Evolutionary conservation across 2,329 filamentous ascomycete genomes (phyloP), one percentile per base, ranked within the genome.

Genomic region (Aphanoascus verrucosus): DNA sequence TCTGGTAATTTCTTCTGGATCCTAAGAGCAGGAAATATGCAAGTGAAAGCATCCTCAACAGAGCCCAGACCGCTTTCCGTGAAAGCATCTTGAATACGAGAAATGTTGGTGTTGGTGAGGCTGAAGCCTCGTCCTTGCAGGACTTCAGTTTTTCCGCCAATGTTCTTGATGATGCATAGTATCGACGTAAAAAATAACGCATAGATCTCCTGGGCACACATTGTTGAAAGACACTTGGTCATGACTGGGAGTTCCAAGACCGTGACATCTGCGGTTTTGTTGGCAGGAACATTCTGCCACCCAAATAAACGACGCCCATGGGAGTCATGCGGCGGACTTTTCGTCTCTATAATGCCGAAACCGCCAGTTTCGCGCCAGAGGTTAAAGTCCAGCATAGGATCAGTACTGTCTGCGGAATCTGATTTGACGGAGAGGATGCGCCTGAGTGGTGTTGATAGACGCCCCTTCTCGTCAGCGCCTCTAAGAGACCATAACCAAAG

Each of bases 171-270:
- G 32, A 66, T 65, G 5, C 61, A 57, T 1, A 65, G 58, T 6
- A 56, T 52, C 6, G 55, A 54, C 8, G 46, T n/a, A 31, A 56
- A 54, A 15, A 55, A 56, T 15, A 55, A 45, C 9, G 55, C 34
- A n/a, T 62, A 69, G 6, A 69, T 58, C 31, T 69, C 66, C 19
- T 69, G 67, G 0, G 67, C 66, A 4, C 50, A 60, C 65, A 68
- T 66, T 0, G 14, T 52, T 20, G 63, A 60, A 0, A 67, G 6
- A 2, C 32, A 46, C 62, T 64, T 0, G 59, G 56, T 60, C 6
- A 65, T 49, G 1, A 57, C 56, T 1, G 66, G 54, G 0, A 67
- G 55, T 3, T 62, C 57, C 35, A 56, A 56, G 1, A 64, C 55
- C 50, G 63, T 54, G 17, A 17, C 56, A 1, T 61, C 58, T 28